Base-by-base conservation (phyloP, 345 rosid species). In the Murraya koenigii region DNA sequence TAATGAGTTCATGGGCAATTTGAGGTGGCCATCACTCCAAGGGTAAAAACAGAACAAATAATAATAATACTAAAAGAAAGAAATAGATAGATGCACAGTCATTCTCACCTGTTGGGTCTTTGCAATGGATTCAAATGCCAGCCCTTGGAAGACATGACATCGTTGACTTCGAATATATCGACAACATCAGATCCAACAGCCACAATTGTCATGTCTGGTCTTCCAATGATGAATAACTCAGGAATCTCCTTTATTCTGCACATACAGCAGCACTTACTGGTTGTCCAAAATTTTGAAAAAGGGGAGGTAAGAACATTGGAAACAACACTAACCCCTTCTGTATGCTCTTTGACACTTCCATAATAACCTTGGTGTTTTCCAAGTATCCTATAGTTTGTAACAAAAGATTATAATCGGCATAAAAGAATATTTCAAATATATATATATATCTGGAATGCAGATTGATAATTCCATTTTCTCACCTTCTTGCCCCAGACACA, bases 71-170 rank as follows among this genome's bases (percentile, higher is more conserved):
- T 61, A 25, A 25, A 39, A 70, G 28, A 69, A 19, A 54, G 33
- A 28, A 10, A 67, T 19, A 22, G 36, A 56, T 22, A 5, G 41
- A 54, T 71, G 6, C 5, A 54, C 10, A 23, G 1, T 8, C 9
- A 41, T 19, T 25, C 54, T 74, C 81, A 93, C 99, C 97, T 90
- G 82, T 95, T 92, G 39, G 99, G 99, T 88, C 94, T 90, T 86
- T 94, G 97, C 78, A 92, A 80, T 1, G 99, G 97, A 80, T 94
- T 95, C 83, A 94, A 82, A 87, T 95, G 98, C 99, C 98, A 95
- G 77, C 99, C 97, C 89, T 91, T 92, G 63, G 90, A 85, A 59
- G 97, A 82, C 92, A 95, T 83, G 80, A 87, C 81, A 85, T 95
- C 98, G 66, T 95, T 92, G 52, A 95, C 99, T 85, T 95, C 98